A percentile compares a stretch with the other conserved stretches of the same genome.
These are phyloP conservation scores for Agarophyton chilense DNA, from an alignment of 23 red algal species.

Conservation along the genomic window DNA sequence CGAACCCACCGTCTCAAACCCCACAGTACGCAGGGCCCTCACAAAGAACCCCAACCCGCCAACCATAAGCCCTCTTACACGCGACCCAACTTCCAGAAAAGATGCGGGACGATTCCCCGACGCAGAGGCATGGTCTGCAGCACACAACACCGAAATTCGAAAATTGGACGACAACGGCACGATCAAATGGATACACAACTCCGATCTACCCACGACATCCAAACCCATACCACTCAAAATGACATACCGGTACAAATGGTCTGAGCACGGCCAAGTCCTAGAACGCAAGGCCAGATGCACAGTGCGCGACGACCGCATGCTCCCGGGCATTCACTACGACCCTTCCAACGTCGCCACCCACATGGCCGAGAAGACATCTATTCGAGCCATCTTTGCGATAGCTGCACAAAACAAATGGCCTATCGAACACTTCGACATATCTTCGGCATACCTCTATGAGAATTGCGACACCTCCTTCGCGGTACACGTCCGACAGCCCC, in stretches of 20 bases:
- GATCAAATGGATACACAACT: too few species aligned
- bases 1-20: too few species aligned
- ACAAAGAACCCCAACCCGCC: too few species aligned
- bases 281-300: slow-evolving; percentile 20
- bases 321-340: slow-evolving; percentile 12
- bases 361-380: not conserved
- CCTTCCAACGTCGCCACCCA: not conserved
- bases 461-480: not conserved
- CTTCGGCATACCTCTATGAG: slow-evolving; percentile 8
- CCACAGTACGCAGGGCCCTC: too few species aligned
- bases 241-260: not conserved
- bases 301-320: not conserved
- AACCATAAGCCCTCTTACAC: too few species aligned
- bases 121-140: too few species aligned
- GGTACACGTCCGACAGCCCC: not conserved
- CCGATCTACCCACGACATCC: too few species aligned
- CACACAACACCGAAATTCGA: too few species aligned
- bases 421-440: slow-evolving; percentile 12
- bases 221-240: too few species aligned
- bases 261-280: not conserved
- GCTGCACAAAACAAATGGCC: not conserved
- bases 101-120: too few species aligned
- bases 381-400: not conserved
- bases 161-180: too few species aligned
- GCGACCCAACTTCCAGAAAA: too few species aligned